phyloP scores from a whole-genome alignment of 2,329 filamentous ascomycete species.

The Neospermospora avenae region DNA sequence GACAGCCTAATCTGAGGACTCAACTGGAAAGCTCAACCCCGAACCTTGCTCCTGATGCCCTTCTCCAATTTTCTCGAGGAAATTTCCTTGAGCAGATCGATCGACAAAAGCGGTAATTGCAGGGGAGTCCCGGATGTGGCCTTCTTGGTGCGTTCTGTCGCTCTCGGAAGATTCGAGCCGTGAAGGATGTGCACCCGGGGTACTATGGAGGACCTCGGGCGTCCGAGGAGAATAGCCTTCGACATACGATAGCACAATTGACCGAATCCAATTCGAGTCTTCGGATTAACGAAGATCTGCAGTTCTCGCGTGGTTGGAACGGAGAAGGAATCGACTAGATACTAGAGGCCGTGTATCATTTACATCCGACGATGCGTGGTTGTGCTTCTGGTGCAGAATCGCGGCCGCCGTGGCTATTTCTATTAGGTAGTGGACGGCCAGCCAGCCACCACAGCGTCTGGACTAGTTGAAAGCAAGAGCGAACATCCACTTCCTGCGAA shows the following conservation, averaged over 20 bases:
- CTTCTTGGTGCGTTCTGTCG: not conserved
- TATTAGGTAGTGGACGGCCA: not conserved
- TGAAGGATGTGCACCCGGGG: constrained; percentile 3
- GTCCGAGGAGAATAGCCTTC: not conserved
- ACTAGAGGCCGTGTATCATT: not conserved
- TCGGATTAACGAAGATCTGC: too few relatives aligned
- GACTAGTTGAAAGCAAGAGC: too few relatives aligned
- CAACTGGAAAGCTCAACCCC: too few relatives aligned
- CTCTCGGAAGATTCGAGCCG: constrained; percentile 3
- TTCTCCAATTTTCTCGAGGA: not conserved
- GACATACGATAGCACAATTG: too few relatives aligned
- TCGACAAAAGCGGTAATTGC: constrained; percentile 3
- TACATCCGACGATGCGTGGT: not conserved
- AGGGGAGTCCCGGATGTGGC: constrained; percentile 3
- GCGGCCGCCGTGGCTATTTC: not conserved
- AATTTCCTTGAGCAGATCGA: not conserved
- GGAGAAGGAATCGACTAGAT: not conserved
- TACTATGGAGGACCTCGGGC: not conserved
- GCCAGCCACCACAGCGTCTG: not conserved
- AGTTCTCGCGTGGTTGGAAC: not conserved
- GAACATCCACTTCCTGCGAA: too few relatives aligned
- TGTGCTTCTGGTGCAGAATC: not conserved
- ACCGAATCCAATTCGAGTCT: too few relatives aligned
- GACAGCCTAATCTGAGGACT: too few relatives aligned
- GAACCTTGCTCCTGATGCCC: too few relatives aligned